Percentiles rank a stretch among this genome's conserved stretches.
Evolutionary conservation across 2,329 filamentous ascomycete genomes (phyloP).

Genomic region (Microsporum audouinii): DNA sequence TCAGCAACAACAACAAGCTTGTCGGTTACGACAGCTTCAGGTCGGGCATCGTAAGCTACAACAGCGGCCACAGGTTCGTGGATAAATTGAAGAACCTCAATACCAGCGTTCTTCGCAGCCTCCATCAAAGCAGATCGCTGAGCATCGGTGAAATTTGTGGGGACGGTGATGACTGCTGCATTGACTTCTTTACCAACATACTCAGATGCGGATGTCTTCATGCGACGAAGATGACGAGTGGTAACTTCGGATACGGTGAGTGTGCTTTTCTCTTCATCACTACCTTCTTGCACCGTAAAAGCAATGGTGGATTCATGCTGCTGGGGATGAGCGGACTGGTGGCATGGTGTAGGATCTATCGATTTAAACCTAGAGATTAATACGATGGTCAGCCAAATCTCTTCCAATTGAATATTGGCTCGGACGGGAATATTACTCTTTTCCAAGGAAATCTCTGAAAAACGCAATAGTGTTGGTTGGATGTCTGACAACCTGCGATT

Average conservation of each 20-base stretch:
- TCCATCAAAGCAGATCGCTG: constrained; percentile 71
- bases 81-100: constrained; percentile 89
- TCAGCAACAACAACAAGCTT: constrained; percentile 89
- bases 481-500: constrained; percentile 85
- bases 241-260: constrained; percentile 70
- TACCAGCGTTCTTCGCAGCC: constrained; percentile 64
- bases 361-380: constrained; percentile 58
- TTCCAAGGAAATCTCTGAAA: constrained; percentile 91
- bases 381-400: neutral
- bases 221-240: constrained; percentile 70
- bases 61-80: constrained; percentile 80
- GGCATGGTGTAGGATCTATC: constrained; percentile 90
- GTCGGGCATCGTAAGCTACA: constrained; percentile 80
- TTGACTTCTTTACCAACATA: constrained; percentile 89
- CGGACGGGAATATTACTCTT: constrained; percentile 51
- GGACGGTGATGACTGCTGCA: constrained; percentile 86
- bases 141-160: constrained; percentile 81
- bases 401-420: neutral
- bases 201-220: constrained; percentile 74
- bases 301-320: constrained; percentile 60
- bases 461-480: constrained; percentile 85
- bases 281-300: constrained; percentile 74
- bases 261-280: constrained; percentile 51
- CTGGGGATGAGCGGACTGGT: constrained; percentile 81
- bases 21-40: constrained; percentile 62